Base-by-base conservation (phyloP, 2,329 filamentous ascomycete genomes). In the Juglanconis sp. region DNA sequence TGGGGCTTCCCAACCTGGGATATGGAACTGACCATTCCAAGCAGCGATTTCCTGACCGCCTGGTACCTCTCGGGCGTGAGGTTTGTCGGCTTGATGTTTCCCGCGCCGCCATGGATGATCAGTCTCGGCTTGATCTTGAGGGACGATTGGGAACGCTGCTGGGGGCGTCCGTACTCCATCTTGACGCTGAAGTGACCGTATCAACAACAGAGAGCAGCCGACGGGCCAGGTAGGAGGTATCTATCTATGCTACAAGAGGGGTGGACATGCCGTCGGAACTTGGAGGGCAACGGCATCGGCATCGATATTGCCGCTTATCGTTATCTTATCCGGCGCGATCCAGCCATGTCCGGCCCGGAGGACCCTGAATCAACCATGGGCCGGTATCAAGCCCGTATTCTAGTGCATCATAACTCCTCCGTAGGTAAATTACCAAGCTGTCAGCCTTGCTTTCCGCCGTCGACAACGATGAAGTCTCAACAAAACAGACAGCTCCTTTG, bases 51-150 rank as follows among this genome's bases (percentile, higher is more conserved):
- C 56, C 85, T 83, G 73, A 88, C 90, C 56, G 78, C 73, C 11
- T 73, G 69, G 68, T 87, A 89, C 62, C 83, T 79, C 17, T 82
- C 76, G 0, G 82, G 81, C 4, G 86, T 78, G 46, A 89, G 80
- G 60, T 80, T 85, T 7, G 78, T 72, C 3, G 83, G 87, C 32
- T 79, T 79, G 66, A 91, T 87, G 69, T 88, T 87, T 52, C 89
- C 89, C 2, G 89, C 89, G 38, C 89, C 89, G 69, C 89, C 89
- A 68, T 91, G 88, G 68, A 91, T 84, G 69, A 90, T 87, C 36
- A 90, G 71, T 9, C 86, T 80, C 3, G 87, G 87, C 67, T 77
- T 75, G 38, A 79, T 62, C 52, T 63, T 70, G 30, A 64, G 55
- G 0, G 57, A 17, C 1, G 65, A 13, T 24, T 24, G 32, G n/a